A percentile compares a stretch with the other conserved stretches of the same genome.
These are phyloP conservation scores for Globisporangium polare DNA, from an alignment of 352 stramenopile genomes.

Conservation along the genomic window DNA sequence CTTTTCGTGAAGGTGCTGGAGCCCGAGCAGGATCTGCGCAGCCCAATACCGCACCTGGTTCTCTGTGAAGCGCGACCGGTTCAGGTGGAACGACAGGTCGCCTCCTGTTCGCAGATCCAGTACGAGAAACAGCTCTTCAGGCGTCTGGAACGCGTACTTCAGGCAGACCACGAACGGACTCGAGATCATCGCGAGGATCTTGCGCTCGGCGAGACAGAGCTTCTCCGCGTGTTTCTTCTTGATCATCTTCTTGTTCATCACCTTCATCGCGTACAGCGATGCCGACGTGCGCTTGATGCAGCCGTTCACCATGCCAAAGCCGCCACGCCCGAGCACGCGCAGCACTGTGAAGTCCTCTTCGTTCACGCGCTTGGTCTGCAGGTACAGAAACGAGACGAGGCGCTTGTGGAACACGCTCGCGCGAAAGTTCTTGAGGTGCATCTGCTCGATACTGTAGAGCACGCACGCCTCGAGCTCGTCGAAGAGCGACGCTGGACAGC, in stretches of 20 bases:
- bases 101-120: constrained; percentile 97
- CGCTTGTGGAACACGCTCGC: constrained; percentile 75
- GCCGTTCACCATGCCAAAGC: constrained; percentile 96
- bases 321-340: constrained; percentile 92
- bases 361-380: constrained; percentile 86
- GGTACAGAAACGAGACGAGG: constrained; percentile 88
- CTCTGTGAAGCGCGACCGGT: constrained; percentile 67
- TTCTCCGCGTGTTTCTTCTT: constrained; percentile 92
- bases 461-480: constrained; percentile 76
- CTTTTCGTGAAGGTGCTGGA: constrained; percentile 86
- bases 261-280: constrained; percentile 83
- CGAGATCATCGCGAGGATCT: constrained; percentile 70
- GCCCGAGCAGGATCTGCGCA: constrained; percentile 65
- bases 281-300: constrained; percentile 94
- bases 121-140: constrained; percentile 95
- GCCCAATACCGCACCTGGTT: constrained; percentile 78
- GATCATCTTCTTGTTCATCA: constrained; percentile 88
- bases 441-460: constrained; percentile 58
- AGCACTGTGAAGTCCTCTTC: constrained; percentile 97
- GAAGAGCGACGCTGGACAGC: constrained; percentile 39
- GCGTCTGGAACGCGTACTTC: constrained; percentile 94
- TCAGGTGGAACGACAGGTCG: constrained; percentile 89
- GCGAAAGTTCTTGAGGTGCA: constrained; percentile 75
- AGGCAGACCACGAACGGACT: constrained; percentile 95
- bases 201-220: constrained; percentile 69